Evolutionary conservation across 345 rosid genomes (phyloP).

Genomic region (Barbarea vulgaris): DNA sequence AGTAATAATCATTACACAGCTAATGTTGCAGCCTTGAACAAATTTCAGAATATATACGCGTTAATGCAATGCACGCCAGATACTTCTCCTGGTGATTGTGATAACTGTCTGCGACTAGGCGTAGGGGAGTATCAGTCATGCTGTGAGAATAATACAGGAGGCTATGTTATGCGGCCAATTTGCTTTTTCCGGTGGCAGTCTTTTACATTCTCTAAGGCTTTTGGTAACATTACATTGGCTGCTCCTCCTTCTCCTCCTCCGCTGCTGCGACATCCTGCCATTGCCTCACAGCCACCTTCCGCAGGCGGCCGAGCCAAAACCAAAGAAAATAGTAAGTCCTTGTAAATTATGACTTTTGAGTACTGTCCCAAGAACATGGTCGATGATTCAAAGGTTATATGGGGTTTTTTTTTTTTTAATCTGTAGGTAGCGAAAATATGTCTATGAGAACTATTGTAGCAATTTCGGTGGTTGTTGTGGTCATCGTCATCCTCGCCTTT

Average conservation of each 20-base stretch:
- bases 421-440: neutral
- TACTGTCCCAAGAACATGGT: neutral
- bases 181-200: conserved; percentile 22
- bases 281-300: neutral
- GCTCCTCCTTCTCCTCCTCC: neutral
- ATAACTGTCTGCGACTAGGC: neutral
- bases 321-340: neutral
- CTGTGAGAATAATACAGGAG: conserved; percentile 11
- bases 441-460: neutral
- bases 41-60: neutral
- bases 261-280: neutral
- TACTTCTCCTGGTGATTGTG: conserved; percentile 18
- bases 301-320: no score
- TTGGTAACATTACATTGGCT: neutral
- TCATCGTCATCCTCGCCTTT: neutral
- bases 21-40: neutral
- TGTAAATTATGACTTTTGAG: neutral
- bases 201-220: neutral
- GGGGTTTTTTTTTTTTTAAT: no score
- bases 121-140: neutral
- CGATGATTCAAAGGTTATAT: neutral
- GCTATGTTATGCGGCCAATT: neutral
- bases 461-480: neutral
- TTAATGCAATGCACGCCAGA: conserved; percentile 2
- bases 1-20: neutral